Evolutionary conservation across 2,329 filamentous ascomycete genomes (phyloP).

Genomic region (Penicillium sclerotigenum): DNA sequence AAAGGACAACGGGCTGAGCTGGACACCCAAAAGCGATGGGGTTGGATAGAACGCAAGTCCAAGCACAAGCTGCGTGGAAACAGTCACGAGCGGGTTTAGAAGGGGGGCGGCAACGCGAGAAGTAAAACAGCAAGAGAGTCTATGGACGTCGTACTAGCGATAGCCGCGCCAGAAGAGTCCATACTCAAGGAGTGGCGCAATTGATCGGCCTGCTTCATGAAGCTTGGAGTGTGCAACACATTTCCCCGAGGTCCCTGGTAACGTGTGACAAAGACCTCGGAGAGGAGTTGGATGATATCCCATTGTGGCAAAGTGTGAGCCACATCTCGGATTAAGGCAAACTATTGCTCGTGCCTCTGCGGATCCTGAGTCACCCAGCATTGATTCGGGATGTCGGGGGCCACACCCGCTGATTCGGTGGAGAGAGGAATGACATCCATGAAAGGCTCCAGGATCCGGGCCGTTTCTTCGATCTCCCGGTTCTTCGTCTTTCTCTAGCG

Average conservation of each 20-base stretch:
- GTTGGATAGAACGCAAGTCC: not conserved
- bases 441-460: not conserved
- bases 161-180: not conserved
- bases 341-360: not conserved
- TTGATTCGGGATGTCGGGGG: not conserved
- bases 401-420: not conserved
- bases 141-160: not conserved
- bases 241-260: conserved; percentile 13
- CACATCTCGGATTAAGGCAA: not conserved
- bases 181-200: not conserved
- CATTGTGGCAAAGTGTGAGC: conserved; percentile 1
- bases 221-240: conserved; percentile 8
- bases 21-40: not conserved
- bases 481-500: not conserved
- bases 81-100: not conserved
- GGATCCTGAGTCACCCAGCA: not conserved
- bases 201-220: conserved; percentile 5
- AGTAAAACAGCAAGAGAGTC: not conserved
- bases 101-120: not conserved
- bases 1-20: not conserved
- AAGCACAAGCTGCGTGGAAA: not conserved
- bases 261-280: conserved; percentile 9
- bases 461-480: not conserved
- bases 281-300: conserved; percentile 2
- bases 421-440: not conserved